Base-by-base conservation (phyloP, 1,284 basidiomycete species). In the Melampsora larici-populina region DNA sequence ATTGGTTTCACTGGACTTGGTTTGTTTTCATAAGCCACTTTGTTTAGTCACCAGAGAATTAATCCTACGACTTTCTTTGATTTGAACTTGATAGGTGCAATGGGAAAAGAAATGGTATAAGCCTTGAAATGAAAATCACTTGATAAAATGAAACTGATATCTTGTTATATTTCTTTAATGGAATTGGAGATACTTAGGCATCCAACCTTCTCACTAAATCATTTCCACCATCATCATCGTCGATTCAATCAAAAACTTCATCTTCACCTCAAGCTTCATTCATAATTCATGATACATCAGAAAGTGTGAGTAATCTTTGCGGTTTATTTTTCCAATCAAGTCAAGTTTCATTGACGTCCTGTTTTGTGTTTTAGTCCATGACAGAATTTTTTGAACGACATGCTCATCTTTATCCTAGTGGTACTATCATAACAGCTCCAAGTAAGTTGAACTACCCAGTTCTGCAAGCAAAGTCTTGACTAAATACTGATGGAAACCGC, bases 1-100 rank as follows among this genome's bases (percentile, higher is more conserved):
- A 75, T 75, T 18, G 73, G 73, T 5, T 75, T 75, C 26, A 75
- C 68, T n/a, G 73, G 73, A 18, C 73, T 75, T 13, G 73, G 73
- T 75, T 31, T 26, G n/a, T 31, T 21, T 40, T 17, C 15, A 58
- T n/a, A 3, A 58, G 13, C 5, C 18, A 70, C 7, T 60, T 21
- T 26, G 26, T 9, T 40, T 24, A 60, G 64, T 62, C 31, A 11
- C 31, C 11, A 15, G 8, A 43, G 13, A 70, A 0, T 18, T 0
- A 8, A 6, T 49, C 7, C 31, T 24, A n/a, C 48, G 15, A 17
- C 26, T 21, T 51, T 9, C 24, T 24, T 55, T 58, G 6, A 11
- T 31, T 51, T 58, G 33, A 60, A 15, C 13, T 0, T 2, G 4
- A 31, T 24, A 77, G 74, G 74, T 24, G 74, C 67, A 9, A 77